Evolutionary conservation across 495 filamentous ascomycete genomes (phyloP), one percentile per base, ranked within the genome.

Genomic region (Collariella sp.): DNA sequence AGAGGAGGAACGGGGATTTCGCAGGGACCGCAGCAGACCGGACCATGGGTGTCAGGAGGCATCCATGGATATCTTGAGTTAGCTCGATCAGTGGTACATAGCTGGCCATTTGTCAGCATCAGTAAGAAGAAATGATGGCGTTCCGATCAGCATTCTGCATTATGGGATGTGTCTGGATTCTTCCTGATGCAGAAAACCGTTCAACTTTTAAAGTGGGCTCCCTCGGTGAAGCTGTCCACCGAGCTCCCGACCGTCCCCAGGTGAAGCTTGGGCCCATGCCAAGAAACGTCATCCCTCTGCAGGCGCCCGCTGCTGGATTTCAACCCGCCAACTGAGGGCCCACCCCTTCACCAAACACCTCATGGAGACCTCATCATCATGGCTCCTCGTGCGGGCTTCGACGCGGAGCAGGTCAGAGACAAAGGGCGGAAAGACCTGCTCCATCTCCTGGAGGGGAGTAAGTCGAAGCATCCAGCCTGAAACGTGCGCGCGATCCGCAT

Each of bases 401-500:
- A 90, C 70, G 83, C 87, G 19, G 84, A 89, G 63, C 79, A 89
- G 67, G 81, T 91, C 60, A 83, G 79, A 68, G 86, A 93, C 47
- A 88, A 86, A 69, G 85, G 86, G 62, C 82, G 88, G 48, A 90
- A 86, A 68, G 88, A 94, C 67, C 77, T 96, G 55, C 76, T 95
- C 63, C 82, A 83, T 69, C 81, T 96, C 52, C 83, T 96, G 50
- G 87, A 95, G 78, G n/a, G 85, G 86, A 69, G 90, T 95, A 85
- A 84, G 89, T 88, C 76, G 76, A 72, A 67, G 68, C 54, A 34
- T 50, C 56, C 62, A 9, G 19, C 16, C 9, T 33, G 29, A 24
- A 24, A 31, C 26, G 26, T 31, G 26, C 26, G 26, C 26, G 26
- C 31, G 41, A 20, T 15, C 31, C 41, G n/a, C 45, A 23, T 26